Conservation (phyloP, 441 rosid species). For the Hura crepitans region DNA sequence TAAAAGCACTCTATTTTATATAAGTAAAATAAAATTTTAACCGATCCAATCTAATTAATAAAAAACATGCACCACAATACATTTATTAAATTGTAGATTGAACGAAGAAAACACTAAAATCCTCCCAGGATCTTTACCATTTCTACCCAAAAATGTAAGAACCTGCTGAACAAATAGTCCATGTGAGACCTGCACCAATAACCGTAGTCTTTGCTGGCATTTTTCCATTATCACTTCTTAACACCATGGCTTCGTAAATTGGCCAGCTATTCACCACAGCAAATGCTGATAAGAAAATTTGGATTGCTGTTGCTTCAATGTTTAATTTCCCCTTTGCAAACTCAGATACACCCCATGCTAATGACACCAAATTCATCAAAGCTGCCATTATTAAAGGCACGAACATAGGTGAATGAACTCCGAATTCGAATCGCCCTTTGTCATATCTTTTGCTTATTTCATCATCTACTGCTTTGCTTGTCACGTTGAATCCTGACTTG, state of each 20-base stretch:
- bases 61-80: too few relatives aligned
- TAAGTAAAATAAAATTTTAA: too few relatives aligned
- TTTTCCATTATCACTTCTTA: conserved; percentile 57
- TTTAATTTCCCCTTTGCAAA: background rate
- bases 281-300: conserved; percentile 40
- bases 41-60: too few relatives aligned
- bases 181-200: conserved; percentile 30
- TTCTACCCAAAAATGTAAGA: conserved; percentile 20
- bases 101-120: too few relatives aligned
- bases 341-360: conserved; percentile 27
- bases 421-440: conserved; percentile 50
- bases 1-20: too few relatives aligned
- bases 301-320: conserved; percentile 27
- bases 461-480: conserved; percentile 43
- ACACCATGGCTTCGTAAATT: conserved; percentile 50
- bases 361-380: conserved; percentile 41
- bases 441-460: conserved; percentile 49
- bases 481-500: conserved; percentile 40
- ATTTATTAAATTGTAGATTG: too few relatives aligned
- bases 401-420: conserved; percentile 50
- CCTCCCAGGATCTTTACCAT: too few relatives aligned
- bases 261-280: conserved; percentile 47
- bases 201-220: conserved; percentile 32
- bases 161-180: conserved; percentile 27
- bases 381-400: conserved; percentile 42